These are phyloP conservation scores for Sphaerobolus stellatus DNA, from an alignment of 1,284 basidiomycete species.

Conservation along the genomic window DNA sequence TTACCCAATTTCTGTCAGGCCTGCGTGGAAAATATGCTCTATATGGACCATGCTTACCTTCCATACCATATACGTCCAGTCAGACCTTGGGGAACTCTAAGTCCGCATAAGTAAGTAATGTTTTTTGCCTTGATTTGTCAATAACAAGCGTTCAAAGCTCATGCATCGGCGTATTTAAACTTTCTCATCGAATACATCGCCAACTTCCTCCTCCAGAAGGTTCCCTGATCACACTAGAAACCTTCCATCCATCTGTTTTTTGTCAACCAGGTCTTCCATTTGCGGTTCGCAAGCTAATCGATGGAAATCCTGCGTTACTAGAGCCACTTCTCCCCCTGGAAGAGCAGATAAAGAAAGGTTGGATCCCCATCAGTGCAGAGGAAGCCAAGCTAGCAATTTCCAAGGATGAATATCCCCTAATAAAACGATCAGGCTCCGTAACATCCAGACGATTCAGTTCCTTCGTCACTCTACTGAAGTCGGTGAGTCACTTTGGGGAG, in stretches of 20 bases:
- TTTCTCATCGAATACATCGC: neutral
- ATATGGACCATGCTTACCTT: constrained; percentile 56
- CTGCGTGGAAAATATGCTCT: constrained; percentile 53
- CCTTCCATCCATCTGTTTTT: neutral
- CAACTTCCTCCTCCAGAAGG: neutral
- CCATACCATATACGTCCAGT: constrained; percentile 48
- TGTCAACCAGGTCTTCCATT: neutral
- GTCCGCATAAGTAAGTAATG: constrained; percentile 54
- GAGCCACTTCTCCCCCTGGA: neutral
- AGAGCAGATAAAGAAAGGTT: neutral
- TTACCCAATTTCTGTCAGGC: constrained; percentile 37
- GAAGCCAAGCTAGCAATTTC: too few species aligned
- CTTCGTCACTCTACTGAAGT: too few species aligned
- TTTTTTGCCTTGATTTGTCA: neutral
- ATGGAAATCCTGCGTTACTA: neutral
- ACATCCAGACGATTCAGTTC: too few species aligned
- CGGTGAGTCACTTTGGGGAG: too few species aligned
- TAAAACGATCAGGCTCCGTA: too few species aligned
- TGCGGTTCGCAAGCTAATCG: neutral
- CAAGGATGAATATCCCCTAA: too few species aligned
- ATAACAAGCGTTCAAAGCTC: neutral
- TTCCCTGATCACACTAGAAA: neutral
- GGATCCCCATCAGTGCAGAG: too few species aligned
- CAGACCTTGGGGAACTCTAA: constrained; percentile 57
- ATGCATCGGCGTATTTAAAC: neutral